These are phyloP conservation scores for Colletotrichum spaethianum DNA, from an alignment of 2,329 filamentous ascomycete species.

Conservation along the genomic window DNA sequence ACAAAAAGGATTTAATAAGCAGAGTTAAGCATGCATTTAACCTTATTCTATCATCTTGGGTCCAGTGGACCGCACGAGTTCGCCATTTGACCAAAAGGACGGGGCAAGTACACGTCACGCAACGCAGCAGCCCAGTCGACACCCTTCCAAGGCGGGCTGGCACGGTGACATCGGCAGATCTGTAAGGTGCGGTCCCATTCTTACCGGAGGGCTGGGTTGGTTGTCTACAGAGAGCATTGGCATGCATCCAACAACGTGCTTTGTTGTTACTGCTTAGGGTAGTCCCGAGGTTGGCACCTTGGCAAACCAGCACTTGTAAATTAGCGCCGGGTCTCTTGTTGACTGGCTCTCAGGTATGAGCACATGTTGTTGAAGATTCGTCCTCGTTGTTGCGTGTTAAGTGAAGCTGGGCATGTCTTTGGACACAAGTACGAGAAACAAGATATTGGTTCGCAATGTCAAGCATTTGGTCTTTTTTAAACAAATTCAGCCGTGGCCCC, in stretches of 20 bases:
- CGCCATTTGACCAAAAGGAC: conserved; percentile 3
- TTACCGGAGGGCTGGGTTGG: neutral
- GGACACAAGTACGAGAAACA: neutral
- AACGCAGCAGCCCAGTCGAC: conserved; percentile 13
- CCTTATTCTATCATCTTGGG: neutral
- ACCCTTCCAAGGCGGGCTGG: neutral
- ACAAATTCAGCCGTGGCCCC: neutral
- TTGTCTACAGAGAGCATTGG: neutral
- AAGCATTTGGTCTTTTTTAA: neutral
- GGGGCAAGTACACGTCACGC: neutral
- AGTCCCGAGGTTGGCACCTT: neutral
- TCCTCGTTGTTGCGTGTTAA: neutral
- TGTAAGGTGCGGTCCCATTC: neutral
- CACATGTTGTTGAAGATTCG: neutral
- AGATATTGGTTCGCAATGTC: neutral
- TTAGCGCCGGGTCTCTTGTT: too few relatives aligned
- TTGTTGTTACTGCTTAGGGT: neutral
- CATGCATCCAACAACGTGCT: neutral
- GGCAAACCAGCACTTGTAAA: neutral
- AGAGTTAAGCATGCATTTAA: neutral
- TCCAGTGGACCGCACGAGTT: neutral
- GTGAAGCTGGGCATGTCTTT: too few relatives aligned
- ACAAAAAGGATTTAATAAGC: neutral
- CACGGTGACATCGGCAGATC: conserved; percentile 12
- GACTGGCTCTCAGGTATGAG: neutral